phyloP scores from a whole-genome alignment of 352 stramenopile species.

The Pythium rhizo-oryzae region DNA sequence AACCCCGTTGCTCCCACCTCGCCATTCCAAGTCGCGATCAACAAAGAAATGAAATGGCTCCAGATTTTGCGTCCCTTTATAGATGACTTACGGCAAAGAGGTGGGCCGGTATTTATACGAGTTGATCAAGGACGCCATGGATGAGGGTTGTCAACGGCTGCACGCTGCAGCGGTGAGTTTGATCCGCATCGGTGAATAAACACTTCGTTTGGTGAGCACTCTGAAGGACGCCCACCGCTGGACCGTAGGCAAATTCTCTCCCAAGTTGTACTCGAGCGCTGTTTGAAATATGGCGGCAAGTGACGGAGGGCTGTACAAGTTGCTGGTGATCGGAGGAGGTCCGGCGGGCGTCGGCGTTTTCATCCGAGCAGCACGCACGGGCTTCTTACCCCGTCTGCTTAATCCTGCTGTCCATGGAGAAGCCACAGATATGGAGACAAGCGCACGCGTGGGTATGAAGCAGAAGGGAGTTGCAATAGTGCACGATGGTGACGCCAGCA shows the following conservation, averaged over 20 bases:
- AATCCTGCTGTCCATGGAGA: conserved; percentile 49
- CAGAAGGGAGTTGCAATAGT: conserved; percentile 67
- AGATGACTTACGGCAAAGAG: conserved; percentile 3
- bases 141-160: background rate
- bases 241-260: background rate
- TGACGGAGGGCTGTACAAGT: conserved; percentile 60
- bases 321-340: conserved; percentile 70
- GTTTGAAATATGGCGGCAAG: conserved; percentile 13
- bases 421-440: conserved; percentile 41
- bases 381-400: conserved; percentile 55
- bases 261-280: background rate
- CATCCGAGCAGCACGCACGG: conserved; percentile 65
- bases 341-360: conserved; percentile 79
- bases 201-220: background rate
- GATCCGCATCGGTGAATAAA: background rate
- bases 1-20: conserved; percentile 48
- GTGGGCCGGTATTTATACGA: conserved; percentile 18
- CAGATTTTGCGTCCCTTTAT: conserved; percentile 4
- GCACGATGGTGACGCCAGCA: conserved; percentile 54
- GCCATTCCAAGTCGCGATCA: conserved; percentile 29
- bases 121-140: background rate
- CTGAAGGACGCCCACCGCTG: too few relatives aligned
- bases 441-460: conserved; percentile 41
- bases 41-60: conserved; percentile 22
- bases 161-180: background rate